Evolutionary conservation across 1,139 yeast genomes (phyloP).

Genomic region (Blastobotrys persicus): DNA sequence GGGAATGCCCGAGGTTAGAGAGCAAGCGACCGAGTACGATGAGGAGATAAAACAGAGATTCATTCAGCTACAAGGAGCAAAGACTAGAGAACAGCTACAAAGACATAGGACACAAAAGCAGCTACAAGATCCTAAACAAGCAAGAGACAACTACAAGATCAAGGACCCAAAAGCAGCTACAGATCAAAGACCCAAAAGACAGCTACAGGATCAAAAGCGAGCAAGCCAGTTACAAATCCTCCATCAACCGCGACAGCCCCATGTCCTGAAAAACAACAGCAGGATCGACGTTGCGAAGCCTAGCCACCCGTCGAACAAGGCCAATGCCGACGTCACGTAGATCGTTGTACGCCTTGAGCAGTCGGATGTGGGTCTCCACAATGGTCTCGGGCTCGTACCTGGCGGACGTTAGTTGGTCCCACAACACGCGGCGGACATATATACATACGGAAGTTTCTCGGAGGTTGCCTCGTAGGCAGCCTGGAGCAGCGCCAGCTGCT

Average conservation of each 20-base stretch:
- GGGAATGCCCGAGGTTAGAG: too few species aligned
- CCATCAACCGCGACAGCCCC: conserved; percentile 19
- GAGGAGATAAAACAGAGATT: too few species aligned
- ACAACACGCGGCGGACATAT: background rate
- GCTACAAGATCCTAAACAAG: too few species aligned
- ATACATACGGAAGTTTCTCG: conserved; percentile 7
- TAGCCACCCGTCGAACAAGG: conserved; percentile 51
- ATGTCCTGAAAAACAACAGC: conserved; percentile 44
- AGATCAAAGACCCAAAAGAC: background rate
- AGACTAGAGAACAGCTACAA: too few species aligned
- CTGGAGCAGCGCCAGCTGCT: conserved; percentile 4
- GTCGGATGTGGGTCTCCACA: conserved; percentile 45
- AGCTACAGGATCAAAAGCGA: background rate
- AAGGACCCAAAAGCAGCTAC: too few species aligned
- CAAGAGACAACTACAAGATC: too few species aligned
- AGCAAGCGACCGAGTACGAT: too few species aligned
- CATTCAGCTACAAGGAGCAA: too few species aligned
- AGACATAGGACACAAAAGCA: too few species aligned
- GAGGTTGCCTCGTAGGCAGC: background rate
- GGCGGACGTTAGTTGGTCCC: background rate
- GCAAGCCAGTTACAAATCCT: too few species aligned
- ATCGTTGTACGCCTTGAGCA: conserved; percentile 49
- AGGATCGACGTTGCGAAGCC: conserved; percentile 45
- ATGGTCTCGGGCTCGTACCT: conserved; percentile 28
- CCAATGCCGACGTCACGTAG: conserved; percentile 51